Conservation (phyloP, 2,329 filamentous ascomycete genomes). For the Beauveria caledonica region DNA sequence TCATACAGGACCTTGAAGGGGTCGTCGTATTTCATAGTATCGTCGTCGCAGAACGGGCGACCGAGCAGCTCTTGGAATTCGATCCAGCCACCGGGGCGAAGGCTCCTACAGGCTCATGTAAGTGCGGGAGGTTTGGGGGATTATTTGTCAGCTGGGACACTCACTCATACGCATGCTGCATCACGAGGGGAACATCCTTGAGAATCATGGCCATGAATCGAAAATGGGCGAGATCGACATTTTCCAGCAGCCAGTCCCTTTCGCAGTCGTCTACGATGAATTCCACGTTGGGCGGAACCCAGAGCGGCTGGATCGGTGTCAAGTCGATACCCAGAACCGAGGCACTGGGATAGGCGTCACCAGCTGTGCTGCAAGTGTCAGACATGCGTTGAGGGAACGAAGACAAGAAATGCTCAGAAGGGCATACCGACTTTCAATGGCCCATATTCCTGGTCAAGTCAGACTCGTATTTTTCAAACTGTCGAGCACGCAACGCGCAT, state of each 20-base stretch:
- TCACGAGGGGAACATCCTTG: slow-evolving; percentile 40
- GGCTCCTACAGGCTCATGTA: slow-evolving; percentile 5
- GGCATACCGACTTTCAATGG: slow-evolving; percentile 34
- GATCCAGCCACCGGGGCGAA: slow-evolving; percentile 38
- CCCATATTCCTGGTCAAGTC: slow-evolving; percentile 38
- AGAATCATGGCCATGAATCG: slow-evolving; percentile 42
- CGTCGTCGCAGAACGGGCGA: slow-evolving; percentile 34
- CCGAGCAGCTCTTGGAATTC: slow-evolving; percentile 41
- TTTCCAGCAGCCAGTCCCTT: slow-evolving; percentile 45
- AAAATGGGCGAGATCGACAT: slow-evolving; percentile 50
- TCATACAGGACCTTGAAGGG: slow-evolving; percentile 27
- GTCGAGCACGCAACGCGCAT: neutral
- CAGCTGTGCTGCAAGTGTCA: slow-evolving; percentile 21
- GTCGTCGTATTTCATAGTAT: slow-evolving; percentile 33
- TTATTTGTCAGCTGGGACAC: too few relatives aligned
- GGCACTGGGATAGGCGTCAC: slow-evolving; percentile 32
- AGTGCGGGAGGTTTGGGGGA: too few relatives aligned
- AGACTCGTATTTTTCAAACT: neutral
- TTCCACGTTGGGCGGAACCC: slow-evolving; percentile 50
- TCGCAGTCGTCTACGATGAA: slow-evolving; percentile 57
- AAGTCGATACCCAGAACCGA: slow-evolving; percentile 34
- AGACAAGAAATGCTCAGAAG: neutral
- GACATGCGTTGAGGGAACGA: neutral
- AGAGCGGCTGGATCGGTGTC: slow-evolving; percentile 37
- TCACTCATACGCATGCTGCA: slow-evolving; percentile 29